Conservation (phyloP, 2,329 filamentous ascomycete species). For the Scedosporium dehoogii region DNA sequence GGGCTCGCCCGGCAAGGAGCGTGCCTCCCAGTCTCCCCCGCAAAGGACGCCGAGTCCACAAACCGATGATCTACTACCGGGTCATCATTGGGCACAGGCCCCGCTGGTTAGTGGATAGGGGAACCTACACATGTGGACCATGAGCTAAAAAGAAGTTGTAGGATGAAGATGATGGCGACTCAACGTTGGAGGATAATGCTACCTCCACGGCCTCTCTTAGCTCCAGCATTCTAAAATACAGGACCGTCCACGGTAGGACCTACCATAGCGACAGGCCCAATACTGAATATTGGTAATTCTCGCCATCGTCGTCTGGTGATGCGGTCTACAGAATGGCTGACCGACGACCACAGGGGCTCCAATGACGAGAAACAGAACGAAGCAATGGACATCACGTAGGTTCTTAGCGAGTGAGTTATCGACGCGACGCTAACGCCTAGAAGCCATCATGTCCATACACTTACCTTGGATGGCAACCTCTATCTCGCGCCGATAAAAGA, state of each 20-base stretch:
- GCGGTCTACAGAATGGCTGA: not conserved
- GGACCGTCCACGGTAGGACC: conserved; percentile 20
- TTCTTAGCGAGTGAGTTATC: not conserved
- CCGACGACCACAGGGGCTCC: conserved; percentile 6
- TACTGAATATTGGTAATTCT: conserved; percentile 17
- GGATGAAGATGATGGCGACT: not conserved
- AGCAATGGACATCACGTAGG: conserved; percentile 14
- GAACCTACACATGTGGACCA: not conserved
- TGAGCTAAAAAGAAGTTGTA: not conserved
- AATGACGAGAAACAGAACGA: conserved; percentile 11
- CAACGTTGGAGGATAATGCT: not conserved
- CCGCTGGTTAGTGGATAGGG: not conserved
- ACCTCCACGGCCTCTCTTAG: conserved; percentile 19
- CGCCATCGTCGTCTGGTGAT: not conserved
- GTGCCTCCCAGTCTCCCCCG: not conserved
- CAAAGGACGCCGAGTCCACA: not conserved
- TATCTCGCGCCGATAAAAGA: conserved; percentile 15
- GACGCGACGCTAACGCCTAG: not conserved
- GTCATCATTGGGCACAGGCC: not conserved
- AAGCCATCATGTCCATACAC: conserved; percentile 14
- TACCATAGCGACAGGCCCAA: conserved; percentile 19
- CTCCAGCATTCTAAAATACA: conserved; percentile 20
- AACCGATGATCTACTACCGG: not conserved
- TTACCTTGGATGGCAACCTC: conserved; percentile 14
- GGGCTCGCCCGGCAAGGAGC: not conserved